Evolutionary conservation across 768 basidiomycete species (phyloP).

Genomic region (Daedaleopsis sinensis): DNA sequence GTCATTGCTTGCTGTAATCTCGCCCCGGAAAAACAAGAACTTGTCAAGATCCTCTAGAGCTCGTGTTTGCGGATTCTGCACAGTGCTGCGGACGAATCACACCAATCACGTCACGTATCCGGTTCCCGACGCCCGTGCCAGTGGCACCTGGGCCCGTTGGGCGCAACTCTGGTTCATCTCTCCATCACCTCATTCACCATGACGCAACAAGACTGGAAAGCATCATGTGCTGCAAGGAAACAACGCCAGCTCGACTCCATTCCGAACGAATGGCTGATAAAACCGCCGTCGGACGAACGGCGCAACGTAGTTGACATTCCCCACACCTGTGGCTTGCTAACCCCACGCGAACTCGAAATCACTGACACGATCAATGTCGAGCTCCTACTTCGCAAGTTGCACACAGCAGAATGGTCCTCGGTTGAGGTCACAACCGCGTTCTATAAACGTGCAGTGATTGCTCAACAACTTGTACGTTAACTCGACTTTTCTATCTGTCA

Average conservation of each 20-base stretch:
- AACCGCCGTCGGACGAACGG: slow-evolving; percentile 46
- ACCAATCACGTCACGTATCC: no score
- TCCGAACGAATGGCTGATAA: slow-evolving; percentile 66
- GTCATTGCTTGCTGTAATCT: no score
- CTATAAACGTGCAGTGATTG: slow-evolving; percentile 52
- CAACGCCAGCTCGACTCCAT: slow-evolving; percentile 54
- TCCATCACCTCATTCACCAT: background rate
- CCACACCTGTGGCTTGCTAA: slow-evolving; percentile 57
- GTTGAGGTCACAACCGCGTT: slow-evolving; percentile 51
- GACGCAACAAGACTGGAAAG: slow-evolving; percentile 45
- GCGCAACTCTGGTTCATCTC: background rate
- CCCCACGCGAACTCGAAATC: slow-evolving; percentile 58
- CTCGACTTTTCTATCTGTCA: background rate
- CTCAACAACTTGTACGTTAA: slow-evolving; percentile 47
- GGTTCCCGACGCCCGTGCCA: no score
- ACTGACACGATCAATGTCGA: slow-evolving; percentile 53
- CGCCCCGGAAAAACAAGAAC: no score
- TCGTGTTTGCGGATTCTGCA: no score
- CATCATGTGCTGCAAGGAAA: slow-evolving; percentile 56
- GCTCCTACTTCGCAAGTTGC: slow-evolving; percentile 55
- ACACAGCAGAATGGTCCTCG: slow-evolving; percentile 57
- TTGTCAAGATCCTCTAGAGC: no score
- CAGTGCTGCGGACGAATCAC: no score
- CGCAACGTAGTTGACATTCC: slow-evolving; percentile 61
- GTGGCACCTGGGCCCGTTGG: no score